A percentile compares a stretch with the other conserved stretches of the same genome.
These are phyloP conservation scores for Lecanicillium sp. DNA, from an alignment of 2,329 filamentous ascomycete species.

Conservation along the genomic window DNA sequence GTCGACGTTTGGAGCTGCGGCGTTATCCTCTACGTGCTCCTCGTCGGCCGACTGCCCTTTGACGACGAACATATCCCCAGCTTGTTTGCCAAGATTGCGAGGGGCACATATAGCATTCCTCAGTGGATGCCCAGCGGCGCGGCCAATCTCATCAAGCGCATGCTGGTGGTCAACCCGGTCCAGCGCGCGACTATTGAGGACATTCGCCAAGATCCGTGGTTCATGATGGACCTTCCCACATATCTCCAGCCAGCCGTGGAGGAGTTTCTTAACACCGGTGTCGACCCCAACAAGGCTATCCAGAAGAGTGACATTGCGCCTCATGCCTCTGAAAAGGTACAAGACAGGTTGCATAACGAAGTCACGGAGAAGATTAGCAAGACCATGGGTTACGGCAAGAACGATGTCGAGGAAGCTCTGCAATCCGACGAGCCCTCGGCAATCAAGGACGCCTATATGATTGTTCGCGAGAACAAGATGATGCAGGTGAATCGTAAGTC, in stretches of 20 bases:
- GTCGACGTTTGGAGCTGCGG: conserved; percentile 98
- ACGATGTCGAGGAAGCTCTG: conserved; percentile 90
- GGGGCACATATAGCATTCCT: conserved; percentile 87
- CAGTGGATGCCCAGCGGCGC: conserved; percentile 85
- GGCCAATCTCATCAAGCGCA: conserved; percentile 74
- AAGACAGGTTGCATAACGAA: conserved; percentile 84
- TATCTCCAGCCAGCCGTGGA: conserved; percentile 85
- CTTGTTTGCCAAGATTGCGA: conserved; percentile 94
- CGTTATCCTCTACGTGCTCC: conserved; percentile 78
- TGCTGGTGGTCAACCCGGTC: conserved; percentile 92
- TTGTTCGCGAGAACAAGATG: conserved; percentile 93
- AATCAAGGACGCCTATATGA: conserved; percentile 98
- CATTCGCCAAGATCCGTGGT: conserved; percentile 91
- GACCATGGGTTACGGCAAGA: conserved; percentile 94
- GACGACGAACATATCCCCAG: conserved; percentile 98
- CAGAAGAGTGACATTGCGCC: conserved; percentile 75
- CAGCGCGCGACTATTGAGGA: conserved; percentile 91
- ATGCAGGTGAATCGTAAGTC: conserved; percentile 87
- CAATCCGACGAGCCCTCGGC: conserved; percentile 89
- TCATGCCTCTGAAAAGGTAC: conserved; percentile 66
- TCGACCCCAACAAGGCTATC: conserved; percentile 87
- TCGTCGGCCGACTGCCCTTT: conserved; percentile 81
- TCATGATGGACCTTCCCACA: conserved; percentile 73
- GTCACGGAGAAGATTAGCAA: conserved; percentile 94
- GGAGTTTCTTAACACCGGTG: conserved; percentile 89